These are phyloP conservation scores for Gleditsia sinensis DNA, from an alignment of 306 rosid genomes.

Conservation along the genomic window DNA sequence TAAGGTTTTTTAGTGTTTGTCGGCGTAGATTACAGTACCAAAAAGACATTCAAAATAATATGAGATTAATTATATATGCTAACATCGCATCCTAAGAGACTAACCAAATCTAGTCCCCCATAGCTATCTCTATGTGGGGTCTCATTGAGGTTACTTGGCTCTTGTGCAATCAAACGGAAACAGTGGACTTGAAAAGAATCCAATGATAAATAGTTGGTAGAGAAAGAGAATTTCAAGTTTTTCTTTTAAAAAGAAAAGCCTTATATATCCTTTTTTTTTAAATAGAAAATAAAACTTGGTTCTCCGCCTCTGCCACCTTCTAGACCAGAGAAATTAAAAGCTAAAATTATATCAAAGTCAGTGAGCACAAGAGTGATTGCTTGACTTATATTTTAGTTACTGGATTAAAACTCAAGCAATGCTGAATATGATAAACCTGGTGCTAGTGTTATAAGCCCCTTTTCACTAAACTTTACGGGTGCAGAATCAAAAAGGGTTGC, in stretches of 20 bases:
- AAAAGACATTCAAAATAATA: background rate
- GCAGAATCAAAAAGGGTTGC: background rate
- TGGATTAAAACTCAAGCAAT: conserved; percentile 45
- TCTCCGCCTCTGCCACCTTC: background rate
- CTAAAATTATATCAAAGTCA: background rate
- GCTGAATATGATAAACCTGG: background rate
- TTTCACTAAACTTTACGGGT: conserved; percentile 8
- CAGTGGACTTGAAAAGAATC: conserved; percentile 41
- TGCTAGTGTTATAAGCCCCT: background rate
- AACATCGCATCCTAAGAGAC: conserved; percentile 25
- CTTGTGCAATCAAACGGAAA: conserved; percentile 24
- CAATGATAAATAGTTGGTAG: conserved; percentile 48
- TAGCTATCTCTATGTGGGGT: conserved; percentile 12
- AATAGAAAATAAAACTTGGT: no score
- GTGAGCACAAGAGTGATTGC: conserved; percentile 14
- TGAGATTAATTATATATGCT: no score
- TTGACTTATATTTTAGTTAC: conserved; percentile 45
- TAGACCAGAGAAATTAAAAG: background rate
- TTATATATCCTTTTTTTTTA: no score
- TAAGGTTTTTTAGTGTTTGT: conserved; percentile 29
- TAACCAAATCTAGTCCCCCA: conserved; percentile 17
- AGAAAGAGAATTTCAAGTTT: conserved; percentile 38
- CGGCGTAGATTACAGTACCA: conserved; percentile 19
- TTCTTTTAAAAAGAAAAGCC: background rate
- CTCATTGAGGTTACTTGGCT: conserved; percentile 30